A percentile compares a stretch with the other conserved stretches of the same genome.
Evolutionary conservation across 2,329 filamentous ascomycete genomes (phyloP).

Genomic region (Tolypocladium cylindrosporum): DNA sequence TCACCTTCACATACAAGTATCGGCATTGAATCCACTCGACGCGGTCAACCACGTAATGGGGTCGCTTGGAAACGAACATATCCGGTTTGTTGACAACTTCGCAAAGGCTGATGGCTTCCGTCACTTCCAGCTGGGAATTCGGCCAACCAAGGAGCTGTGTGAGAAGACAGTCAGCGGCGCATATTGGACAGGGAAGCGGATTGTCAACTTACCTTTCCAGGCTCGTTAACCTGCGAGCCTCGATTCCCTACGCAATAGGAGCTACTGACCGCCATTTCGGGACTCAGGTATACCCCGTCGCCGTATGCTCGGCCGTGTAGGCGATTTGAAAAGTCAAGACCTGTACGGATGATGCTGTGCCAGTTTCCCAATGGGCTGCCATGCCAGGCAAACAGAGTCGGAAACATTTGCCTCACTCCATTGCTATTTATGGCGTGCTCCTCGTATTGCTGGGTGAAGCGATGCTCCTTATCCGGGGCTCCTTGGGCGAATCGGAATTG

Average conservation of each 20-base stretch:
- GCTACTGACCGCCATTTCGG: constrained; percentile 16
- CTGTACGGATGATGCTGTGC: constrained; percentile 81
- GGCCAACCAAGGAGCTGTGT: constrained; percentile 41
- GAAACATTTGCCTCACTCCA: constrained; percentile 31
- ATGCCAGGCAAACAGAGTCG: constrained; percentile 81
- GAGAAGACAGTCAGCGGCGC: no score
- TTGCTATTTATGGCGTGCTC: constrained; percentile 22
- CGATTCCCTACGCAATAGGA: background rate
- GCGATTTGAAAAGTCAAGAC: constrained; percentile 59
- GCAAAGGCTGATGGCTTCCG: constrained; percentile 60
- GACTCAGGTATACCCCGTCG: constrained; percentile 73
- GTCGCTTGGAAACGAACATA: constrained; percentile 43
- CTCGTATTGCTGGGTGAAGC: constrained; percentile 55
- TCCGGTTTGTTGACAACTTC: constrained; percentile 70
- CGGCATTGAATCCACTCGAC: constrained; percentile 85
- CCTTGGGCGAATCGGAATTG: constrained; percentile 87
- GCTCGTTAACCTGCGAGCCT: no score
- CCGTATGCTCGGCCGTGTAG: constrained; percentile 62
- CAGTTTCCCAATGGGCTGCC: constrained; percentile 69
- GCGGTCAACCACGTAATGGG: constrained; percentile 63
- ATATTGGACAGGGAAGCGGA: no score
- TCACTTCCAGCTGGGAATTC: constrained; percentile 52
- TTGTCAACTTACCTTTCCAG: no score
- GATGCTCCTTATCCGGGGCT: constrained; percentile 74
- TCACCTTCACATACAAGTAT: constrained; percentile 56